phyloP scores from a whole-genome alignment of 2,329 filamentous ascomycete species.

The Aspergillus tubingensis region DNA sequence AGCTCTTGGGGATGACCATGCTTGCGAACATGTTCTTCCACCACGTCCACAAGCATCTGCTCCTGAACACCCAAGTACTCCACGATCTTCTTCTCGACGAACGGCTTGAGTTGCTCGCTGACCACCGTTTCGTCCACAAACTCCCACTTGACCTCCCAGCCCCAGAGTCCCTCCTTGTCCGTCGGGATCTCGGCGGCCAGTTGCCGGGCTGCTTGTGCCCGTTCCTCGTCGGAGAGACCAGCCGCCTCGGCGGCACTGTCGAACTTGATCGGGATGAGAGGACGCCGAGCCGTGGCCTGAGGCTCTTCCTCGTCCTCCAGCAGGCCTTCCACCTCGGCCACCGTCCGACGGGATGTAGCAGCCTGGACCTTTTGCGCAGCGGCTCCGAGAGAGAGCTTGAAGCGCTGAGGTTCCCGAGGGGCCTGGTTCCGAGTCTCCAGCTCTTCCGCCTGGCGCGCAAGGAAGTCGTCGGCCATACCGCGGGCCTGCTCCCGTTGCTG shows the following conservation, averaged over 20 bases:
- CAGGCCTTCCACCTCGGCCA: constrained; percentile 90
- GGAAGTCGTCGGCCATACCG: constrained; percentile 86
- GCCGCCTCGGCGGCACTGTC: constrained; percentile 67
- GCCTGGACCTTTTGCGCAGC: constrained; percentile 73
- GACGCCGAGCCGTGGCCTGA: constrained; percentile 68
- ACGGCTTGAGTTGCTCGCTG: constrained; percentile 83
- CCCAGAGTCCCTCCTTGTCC: constrained; percentile 83
- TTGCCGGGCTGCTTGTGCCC: constrained; percentile 75
- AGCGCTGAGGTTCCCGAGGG: constrained; percentile 65
- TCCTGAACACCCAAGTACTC: constrained; percentile 96
- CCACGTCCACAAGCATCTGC: constrained; percentile 89
- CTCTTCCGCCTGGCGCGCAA: constrained; percentile 79
- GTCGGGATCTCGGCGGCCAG: constrained; percentile 88
- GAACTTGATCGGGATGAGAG: constrained; percentile 80
- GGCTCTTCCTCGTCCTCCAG: constrained; percentile 91
- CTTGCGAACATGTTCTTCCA: constrained; percentile 80
- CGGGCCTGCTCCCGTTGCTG: constrained; percentile 75
- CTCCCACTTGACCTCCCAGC: constrained; percentile 92
- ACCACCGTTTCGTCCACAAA: constrained; percentile 80
- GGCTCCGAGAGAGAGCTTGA: constrained; percentile 90
- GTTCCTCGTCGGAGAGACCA: constrained; percentile 80
- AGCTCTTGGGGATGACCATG: constrained; percentile 75
- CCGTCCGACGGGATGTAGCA: constrained; percentile 68
- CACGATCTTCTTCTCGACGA: constrained; percentile 97
- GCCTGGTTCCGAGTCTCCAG: constrained; percentile 55